Evolutionary conservation across 2,329 filamentous ascomycete genomes (phyloP).

Genomic region (Pestalotiopsis fici): DNA sequence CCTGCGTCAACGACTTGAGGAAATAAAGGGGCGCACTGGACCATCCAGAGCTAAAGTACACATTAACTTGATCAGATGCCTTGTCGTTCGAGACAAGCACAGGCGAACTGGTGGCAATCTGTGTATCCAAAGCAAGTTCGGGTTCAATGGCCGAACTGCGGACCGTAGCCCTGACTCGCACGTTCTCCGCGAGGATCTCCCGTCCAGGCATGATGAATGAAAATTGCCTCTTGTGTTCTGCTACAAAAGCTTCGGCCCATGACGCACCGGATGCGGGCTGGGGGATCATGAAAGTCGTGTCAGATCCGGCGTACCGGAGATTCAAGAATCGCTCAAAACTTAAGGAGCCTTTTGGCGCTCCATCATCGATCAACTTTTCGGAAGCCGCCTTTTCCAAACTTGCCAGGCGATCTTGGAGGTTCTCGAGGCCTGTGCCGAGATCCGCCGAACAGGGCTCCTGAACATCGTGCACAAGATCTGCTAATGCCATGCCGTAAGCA

Average conservation of each 20-base stretch:
- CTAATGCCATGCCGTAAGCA: constrained; percentile 43
- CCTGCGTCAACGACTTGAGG: constrained; percentile 22
- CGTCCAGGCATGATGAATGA: constrained; percentile 4
- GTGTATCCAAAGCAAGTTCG: not conserved
- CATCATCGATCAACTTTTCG: constrained; percentile 12
- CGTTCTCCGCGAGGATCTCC: constrained; percentile 4
- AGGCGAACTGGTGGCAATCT: not conserved
- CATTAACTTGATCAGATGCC: constrained; percentile 3
- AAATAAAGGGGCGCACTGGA: constrained; percentile 25
- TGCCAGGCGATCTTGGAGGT: not conserved
- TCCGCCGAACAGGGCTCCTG: constrained; percentile 1
- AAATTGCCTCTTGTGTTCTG: constrained; percentile 8
- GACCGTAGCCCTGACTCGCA: constrained; percentile 6
- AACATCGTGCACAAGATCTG: constrained; percentile 13
- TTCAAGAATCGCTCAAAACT: constrained; percentile 20
- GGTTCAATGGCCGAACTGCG: not conserved
- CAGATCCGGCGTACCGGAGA: constrained; percentile 17
- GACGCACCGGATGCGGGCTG: not conserved
- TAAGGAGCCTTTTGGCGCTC: constrained; percentile 15
- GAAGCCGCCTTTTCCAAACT: not conserved
- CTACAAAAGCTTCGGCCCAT: constrained; percentile 6
- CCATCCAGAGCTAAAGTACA: constrained; percentile 11
- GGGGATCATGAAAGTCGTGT: constrained; percentile 10
- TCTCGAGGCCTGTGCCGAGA: not conserved
- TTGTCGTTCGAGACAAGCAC: not conserved